Evolutionary conservation across 1,139 yeast genomes (phyloP).

Genomic region (Blastobotrys petasosporus): DNA sequence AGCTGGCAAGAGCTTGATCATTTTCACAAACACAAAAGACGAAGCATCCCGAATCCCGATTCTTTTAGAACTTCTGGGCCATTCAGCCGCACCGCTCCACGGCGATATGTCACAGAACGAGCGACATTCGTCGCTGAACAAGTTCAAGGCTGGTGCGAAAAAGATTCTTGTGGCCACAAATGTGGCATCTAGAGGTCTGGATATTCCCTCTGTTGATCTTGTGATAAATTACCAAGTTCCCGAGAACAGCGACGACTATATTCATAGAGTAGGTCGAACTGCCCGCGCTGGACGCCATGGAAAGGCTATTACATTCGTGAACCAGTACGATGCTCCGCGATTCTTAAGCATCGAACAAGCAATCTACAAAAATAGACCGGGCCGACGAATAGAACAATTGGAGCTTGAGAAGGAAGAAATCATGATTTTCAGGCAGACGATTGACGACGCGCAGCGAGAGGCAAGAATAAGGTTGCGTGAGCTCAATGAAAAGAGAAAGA

Average conservation of each 20-base stretch:
- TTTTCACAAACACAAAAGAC: conserved; percentile 92
- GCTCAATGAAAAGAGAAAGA: conserved; percentile 29
- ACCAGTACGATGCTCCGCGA: conserved; percentile 90
- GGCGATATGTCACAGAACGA: conserved; percentile 92
- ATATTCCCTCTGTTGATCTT: conserved; percentile 89
- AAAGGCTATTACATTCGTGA: conserved; percentile 81
- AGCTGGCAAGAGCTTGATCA: conserved; percentile 74
- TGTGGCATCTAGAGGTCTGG: conserved; percentile 97
- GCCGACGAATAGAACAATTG: conserved; percentile 68
- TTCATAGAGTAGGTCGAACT: conserved; percentile 96
- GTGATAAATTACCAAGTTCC: conserved; percentile 95
- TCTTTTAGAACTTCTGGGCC: conserved; percentile 73
- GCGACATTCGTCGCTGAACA: conserved; percentile 85
- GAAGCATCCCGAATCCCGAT: conserved; percentile 89
- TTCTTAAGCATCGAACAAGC: conserved; percentile 72
- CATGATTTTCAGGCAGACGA: conserved; percentile 74
- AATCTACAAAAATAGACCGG: conserved; percentile 60
- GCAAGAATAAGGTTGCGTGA: conserved; percentile 47
- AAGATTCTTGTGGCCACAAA: conserved; percentile 90
- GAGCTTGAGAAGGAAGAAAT: conserved; percentile 75
- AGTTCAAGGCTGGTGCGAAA: conserved; percentile 81
- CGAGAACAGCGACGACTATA: conserved; percentile 95
- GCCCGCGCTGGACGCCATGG: conserved; percentile 98
- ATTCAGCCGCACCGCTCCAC: conserved; percentile 86
- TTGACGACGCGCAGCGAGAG: conserved; percentile 87